Base-by-base conservation (phyloP, 2,329 filamentous ascomycete genomes). In the Alternaria viburni region DNA sequence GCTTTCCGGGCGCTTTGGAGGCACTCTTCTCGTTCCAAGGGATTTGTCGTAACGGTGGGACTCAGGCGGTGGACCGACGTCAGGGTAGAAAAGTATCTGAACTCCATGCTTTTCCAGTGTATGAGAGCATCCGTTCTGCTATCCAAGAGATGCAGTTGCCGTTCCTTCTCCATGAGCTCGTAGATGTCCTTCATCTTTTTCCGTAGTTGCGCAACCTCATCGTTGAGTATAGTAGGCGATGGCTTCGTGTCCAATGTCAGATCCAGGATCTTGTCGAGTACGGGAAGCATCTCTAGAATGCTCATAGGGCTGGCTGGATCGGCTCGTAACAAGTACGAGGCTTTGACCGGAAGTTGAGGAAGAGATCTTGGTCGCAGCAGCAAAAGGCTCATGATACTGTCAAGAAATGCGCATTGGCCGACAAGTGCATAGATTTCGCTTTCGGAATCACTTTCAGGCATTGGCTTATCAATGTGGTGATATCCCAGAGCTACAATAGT, bases 101-200 rank as follows among this genome's bases (percentile, higher is more conserved):
- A 78, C 36, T 78, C 75, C 8, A 76, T 64, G 45, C 71, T 73
- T 23, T 73, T 74, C 74, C 74, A 78, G 28, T 78, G 74, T 21
- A 77, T 68, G 6, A 74, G 59, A 8, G 75, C 69, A 44, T 72
- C 68, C 17, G 62, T 46, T 30, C 70, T 69, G 7, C 69, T 64
- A 7, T 72, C 68, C 8, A 68, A 25, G 2, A 70, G 64, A 51
- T 70, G 59, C 13, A 56, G 46, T 13, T 72, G 67, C 6, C 72
- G 68, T 60, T 69, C 58, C 61, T 71, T 62, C 55, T 73, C 65
- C 61, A 76, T 74, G 5, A 70, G 32, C 9, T 17, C 54, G 8
- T 69, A 64, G 5, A 78, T 70, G 1, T 72, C 62, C 12, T 68
- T 58, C 70, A 77, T 74, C 17, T 72, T 65, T 13, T 51, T 41